Evolutionary conservation across 225 moss, liverwort and hornwort species (phyloP), one percentile per base, ranked within the genome.

Genomic region (Thuidium tamariscinum): DNA sequence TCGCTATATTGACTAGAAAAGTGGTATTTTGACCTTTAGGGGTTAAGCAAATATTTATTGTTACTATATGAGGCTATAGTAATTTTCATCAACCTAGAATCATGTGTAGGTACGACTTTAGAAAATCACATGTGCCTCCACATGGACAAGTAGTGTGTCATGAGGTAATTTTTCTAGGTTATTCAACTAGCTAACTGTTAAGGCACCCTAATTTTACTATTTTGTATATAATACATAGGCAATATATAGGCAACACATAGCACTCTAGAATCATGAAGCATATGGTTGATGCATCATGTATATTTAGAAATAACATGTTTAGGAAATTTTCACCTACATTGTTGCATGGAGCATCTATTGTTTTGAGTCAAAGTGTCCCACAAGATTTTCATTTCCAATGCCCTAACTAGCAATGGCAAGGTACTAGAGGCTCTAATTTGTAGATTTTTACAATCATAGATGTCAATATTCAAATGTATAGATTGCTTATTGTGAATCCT

Each of bases 151-250:
- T 2, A 13, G 6, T 37, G 12, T 13, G 23, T 68, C 13, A 37
- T 39, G 23, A 23, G 7, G 10, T 39, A 37, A 37, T 2, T 23
- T 68, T 39, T 22, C 0, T 2, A 2, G 37, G 1, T 49, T 8
- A 49, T 3, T 3, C 49, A 11, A 49, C 49, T 46, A 7, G 46
- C 13, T 49, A 49, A 49, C 11, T 49, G 8, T 52, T 34, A 17
- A 63, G 2, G 17, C 63, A 16, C 17, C 9, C 1, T 34, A 16
- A 63, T 34, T 25, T 41, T 8, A 39, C 2, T 39, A 5, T 14
- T 12, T 0, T 13, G 2, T 25, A 0, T 8, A 41, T 7, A 51
- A 21, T 49, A 34, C 5, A 51, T 13, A 1, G 21, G 5, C 5
- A 0, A 74, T 23, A n/a, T 5, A 22, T 5, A 22, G 8, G n/a